These are phyloP conservation scores for Ogataea hybrid DNA, from an alignment of 1,139 yeast genomes.

Conservation along the genomic window DNA sequence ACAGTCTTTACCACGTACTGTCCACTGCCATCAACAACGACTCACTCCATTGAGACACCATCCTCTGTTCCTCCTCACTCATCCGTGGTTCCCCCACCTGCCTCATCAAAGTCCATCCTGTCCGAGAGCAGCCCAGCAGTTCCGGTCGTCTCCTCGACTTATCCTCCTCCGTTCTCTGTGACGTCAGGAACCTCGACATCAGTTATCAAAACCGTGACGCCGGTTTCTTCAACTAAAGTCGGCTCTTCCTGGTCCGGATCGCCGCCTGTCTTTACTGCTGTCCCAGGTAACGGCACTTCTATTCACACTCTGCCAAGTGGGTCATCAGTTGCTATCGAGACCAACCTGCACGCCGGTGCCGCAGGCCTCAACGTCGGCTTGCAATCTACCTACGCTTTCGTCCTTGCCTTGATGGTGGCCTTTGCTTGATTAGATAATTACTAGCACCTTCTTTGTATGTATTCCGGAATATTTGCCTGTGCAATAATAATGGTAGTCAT, in stretches of 20 bases:
- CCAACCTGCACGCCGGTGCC: slow-evolving; percentile 10
- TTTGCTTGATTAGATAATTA: slow-evolving; percentile 8
- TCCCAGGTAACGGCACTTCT: slow-evolving; percentile 13
- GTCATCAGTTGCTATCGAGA: slow-evolving; percentile 9
- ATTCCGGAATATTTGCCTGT: slow-evolving; percentile 9
- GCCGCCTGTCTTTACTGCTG: slow-evolving; percentile 4
- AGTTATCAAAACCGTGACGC: background rate
- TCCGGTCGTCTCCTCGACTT: background rate
- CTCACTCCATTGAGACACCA: background rate
- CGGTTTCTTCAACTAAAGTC: background rate
- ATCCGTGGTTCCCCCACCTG: background rate
- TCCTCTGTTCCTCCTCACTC: background rate
- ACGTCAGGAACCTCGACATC: background rate
- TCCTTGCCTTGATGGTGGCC: slow-evolving; percentile 12
- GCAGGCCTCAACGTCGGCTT: slow-evolving; percentile 3
- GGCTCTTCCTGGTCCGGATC: background rate
- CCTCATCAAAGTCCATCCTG: background rate
- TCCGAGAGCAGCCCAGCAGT: background rate
- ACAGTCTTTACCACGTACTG: slow-evolving; percentile 10
- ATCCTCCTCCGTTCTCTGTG: background rate
- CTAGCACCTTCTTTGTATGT: slow-evolving; percentile 6
- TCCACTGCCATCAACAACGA: slow-evolving; percentile 3
- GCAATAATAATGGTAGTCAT: slow-evolving; percentile 9
- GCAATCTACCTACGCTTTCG: slow-evolving; percentile 9
- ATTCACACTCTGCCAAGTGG: slow-evolving; percentile 18